Evolutionary conservation across 768 basidiomycete species (phyloP), one percentile per base, ranked within the genome.

Genomic region (Phallus indusiatus): DNA sequence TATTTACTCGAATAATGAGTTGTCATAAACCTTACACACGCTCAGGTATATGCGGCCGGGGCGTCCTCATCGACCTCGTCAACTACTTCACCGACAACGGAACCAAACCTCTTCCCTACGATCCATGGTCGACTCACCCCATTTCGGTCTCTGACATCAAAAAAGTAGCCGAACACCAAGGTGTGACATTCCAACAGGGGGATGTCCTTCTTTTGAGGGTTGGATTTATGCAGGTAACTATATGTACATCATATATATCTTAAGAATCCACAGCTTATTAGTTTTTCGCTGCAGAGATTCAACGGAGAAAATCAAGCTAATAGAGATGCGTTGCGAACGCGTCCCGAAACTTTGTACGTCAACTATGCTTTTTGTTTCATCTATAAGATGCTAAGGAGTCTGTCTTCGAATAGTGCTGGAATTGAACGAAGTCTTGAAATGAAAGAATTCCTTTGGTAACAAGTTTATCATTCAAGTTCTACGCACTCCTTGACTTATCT

Each of bases 391-490:
- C n/a, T n/a, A n/a, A n/a, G n/a, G n/a, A n/a, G n/a, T n/a, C n/a
- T n/a, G n/a, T n/a, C n/a, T n/a, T n/a, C n/a, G n/a, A n/a, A n/a
- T 28, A 85, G 84, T 63, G 82, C 85, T 46, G 84, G 85, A 1
- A 80, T 87, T 51, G 83, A 85, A 60, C 83, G 85, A 67, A 75
- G 78, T 21, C 81, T 84, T 17, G 83, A 82, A 47, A 84, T 85
- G 84, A 86, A 85, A 63, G 76, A 79, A 9, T 86, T 85, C 71
- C 68, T 86, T n/a, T 88, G 85, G 84, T 83, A 65, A 14, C 73
- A 55, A 37, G n/a, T n/a, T n/a, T n/a, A n/a, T n/a, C n/a, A n/a
- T n/a, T n/a, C n/a, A n/a, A n/a, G n/a, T 14, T 12, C 17, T 42
- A 20, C 16, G n/a, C n/a, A n/a, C n/a, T n/a, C n/a, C n/a, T n/a